phyloP scores from a whole-genome alignment of 345 rosid genomes.

The Populus simonii region DNA sequence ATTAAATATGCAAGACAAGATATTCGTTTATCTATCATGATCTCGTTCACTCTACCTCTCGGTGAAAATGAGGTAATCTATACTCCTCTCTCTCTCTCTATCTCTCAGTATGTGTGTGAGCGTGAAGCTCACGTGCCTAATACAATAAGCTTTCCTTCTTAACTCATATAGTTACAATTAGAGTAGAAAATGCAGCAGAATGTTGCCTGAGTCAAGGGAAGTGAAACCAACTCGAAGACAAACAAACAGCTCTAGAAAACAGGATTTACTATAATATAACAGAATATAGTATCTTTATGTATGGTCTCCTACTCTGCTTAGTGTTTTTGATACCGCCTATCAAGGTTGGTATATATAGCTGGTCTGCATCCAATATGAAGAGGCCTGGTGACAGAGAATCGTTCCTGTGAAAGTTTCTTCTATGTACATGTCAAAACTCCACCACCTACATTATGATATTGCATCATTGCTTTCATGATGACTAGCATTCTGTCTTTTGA shows the following conservation, averaged over 20 bases:
- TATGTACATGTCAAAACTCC: background rate
- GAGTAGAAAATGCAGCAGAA: background rate
- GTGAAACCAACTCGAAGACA: background rate
- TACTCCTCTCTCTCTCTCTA: background rate
- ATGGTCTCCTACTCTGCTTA: background rate
- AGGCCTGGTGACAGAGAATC: background rate
- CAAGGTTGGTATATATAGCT: background rate
- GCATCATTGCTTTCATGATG: background rate
- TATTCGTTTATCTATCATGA: conserved; percentile 67
- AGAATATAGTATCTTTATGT: background rate
- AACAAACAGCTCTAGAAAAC: background rate
- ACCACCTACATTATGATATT: background rate
- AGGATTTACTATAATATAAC: background rate
- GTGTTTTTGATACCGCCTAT: background rate
- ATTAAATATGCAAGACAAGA: conserved; percentile 94
- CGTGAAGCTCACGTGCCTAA: background rate
- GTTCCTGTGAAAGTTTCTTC: background rate
- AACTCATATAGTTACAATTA: background rate
- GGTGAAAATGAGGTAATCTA: conserved; percentile 51
- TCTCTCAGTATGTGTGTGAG: background rate
- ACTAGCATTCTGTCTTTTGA: background rate
- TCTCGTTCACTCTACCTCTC: conserved; percentile 66
- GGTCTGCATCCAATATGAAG: background rate
- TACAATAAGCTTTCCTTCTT: background rate
- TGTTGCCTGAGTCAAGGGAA: background rate